Evolutionary conservation across 352 stramenopile genomes (phyloP), one percentile per base, ranked within the genome.

Genomic region (Poterioochromonas sp.): DNA sequence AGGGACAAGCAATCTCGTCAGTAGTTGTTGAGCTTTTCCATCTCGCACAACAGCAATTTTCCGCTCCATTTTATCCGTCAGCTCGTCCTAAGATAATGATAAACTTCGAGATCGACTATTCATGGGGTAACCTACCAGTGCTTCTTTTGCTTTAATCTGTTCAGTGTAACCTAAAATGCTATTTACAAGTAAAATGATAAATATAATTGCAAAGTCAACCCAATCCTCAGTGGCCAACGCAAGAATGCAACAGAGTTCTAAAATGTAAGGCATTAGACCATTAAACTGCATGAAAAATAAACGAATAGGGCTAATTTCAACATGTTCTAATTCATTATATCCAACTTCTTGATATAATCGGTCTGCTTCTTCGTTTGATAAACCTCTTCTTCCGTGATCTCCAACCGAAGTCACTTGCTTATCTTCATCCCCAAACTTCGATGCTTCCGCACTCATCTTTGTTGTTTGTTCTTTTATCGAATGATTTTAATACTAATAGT

Each of bases 31-130:
- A 41, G 71, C 71, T 35, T 49, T 29, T 41, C 71, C 71, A 71
- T 78, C 71, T 41, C 71, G 71, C 22, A 68, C 5, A 49, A 63
- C 8, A 26, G 20, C n/a, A 5, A 71, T n/a, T 78, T 71, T 68
- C 49, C 71, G 71, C 39, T 78, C 71, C 71, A 78, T 71, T 68
- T 71, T 71, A 68, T 35, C 71, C 5, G 71, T 78, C 12, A 78
- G 29, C 49, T 78, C 60, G 20, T 47, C 37, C 62, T 71, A 47
- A 43, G 12, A 44, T 32, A 26, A 71, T 3, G 15, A 71, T 44
- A 3, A 22, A 71, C n/a, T 32, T 40, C 5, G 12, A 29, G 58
- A 40, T 68, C 5, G 12, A 35, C 8, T 37, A 39, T 8, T 29
- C 12, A 32, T 11, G 34, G 34, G 5, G 58, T 68, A 37, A 18